Conservation (phyloP, 768 basidiomycete species). For the Arthromyces matolae region DNA sequence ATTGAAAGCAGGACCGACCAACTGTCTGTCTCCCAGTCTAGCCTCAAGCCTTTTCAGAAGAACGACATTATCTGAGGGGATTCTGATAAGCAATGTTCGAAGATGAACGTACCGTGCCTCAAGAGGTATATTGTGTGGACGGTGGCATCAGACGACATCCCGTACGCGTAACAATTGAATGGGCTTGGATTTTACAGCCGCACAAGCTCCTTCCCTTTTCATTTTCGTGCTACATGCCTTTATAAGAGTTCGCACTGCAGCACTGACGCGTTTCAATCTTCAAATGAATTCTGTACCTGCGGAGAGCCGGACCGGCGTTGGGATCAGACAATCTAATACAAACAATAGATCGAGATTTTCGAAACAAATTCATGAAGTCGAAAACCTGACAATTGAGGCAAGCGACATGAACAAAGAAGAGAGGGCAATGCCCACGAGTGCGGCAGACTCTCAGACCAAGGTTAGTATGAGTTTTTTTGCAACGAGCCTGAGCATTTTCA, state of each 20-base stretch:
- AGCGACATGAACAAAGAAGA: background rate
- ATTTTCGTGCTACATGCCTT: too few species aligned
- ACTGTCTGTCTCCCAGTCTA: background rate
- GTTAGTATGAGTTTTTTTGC: constrained; percentile 5
- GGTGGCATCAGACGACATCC: too few species aligned
- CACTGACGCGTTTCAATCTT: too few species aligned
- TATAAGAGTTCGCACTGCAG: too few species aligned
- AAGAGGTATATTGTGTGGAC: background rate
- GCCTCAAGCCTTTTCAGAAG: background rate
- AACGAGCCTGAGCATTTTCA: constrained; percentile 10
- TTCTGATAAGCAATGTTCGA: background rate
- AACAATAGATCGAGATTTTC: background rate
- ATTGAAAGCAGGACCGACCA: background rate
- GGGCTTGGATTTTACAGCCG: too few species aligned
- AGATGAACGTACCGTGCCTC: constrained; percentile 1
- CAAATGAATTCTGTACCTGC: too few species aligned
- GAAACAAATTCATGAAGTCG: too few species aligned
- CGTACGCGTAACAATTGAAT: too few species aligned
- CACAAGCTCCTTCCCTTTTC: too few species aligned
- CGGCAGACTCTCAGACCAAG: constrained; percentile 8
- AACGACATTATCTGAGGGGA: background rate
- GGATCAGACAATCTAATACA: too few species aligned
- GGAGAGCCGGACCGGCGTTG: too few species aligned
- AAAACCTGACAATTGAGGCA: background rate
- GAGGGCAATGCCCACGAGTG: background rate